Base-by-base conservation (phyloP, 805 yeast species). In the Wickerhamomyces bovis region DNA sequence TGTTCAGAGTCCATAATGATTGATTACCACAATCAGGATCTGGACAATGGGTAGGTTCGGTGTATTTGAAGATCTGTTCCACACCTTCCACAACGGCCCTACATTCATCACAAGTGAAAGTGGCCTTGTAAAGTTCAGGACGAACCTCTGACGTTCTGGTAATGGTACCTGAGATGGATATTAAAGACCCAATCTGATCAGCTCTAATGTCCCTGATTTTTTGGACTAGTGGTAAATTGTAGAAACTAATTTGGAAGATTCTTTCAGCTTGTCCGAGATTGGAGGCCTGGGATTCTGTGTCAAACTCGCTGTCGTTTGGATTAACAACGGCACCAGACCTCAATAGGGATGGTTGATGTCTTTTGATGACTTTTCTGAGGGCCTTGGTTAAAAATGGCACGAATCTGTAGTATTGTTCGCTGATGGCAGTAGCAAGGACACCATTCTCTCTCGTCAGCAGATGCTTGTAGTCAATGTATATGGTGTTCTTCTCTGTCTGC, bases 91-190 rank as follows among this genome's bases (percentile, higher is more conserved):
- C 83, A 1, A 84, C 70, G 0, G 97, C 86, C 43, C 85, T 77
- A 66, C 99, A 94, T 62, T 80, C 70, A 57, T 88, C 96, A 71
- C 99, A 94, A 2, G 87, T 80, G 65, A 94, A 94, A 23, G 90
- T 77, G 13, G 89, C 99, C 49, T 76, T 80, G 70, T 75, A 88
- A 51, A 94, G 74, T 66, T 94, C 99, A 0, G 99, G 99, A 48
- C 98, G 79, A 12, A 94, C 97, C 68, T 94, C 98, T 20, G 95
- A 84, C 0, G 98, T 89, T 64, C 98, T 79, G 0, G 98, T 92
- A 5, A 94, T 96, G 0, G 99, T 94, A 46, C 98, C 99, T 9
- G 92, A 81, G 30, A 92, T 85, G 10, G 92, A 73, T 70, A 89
- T 75, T 50, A 92, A 73, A 10, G 85, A 74, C 15, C 98, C 99